Evolutionary conservation across 2,329 filamentous ascomycete genomes (phyloP), one percentile per base, ranked within the genome.

Genomic region (Monilinia laxa): DNA sequence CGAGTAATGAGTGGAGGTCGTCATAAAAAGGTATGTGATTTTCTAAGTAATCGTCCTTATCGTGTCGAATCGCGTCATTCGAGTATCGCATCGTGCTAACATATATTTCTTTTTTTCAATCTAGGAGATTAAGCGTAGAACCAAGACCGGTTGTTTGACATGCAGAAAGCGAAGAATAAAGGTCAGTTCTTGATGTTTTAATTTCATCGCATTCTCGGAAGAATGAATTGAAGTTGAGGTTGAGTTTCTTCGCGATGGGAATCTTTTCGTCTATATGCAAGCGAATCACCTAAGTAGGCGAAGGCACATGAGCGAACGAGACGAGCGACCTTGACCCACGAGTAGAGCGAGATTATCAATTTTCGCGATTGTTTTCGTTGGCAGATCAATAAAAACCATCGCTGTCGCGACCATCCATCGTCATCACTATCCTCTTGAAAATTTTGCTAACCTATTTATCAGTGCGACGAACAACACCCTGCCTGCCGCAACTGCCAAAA

Each of bases 391-490:
- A 52, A 60, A 52, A 38, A 10, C 18, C 51, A 52, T 65, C 47
- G 47, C 25, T 45, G 63, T 56, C 56, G 45, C 45, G 47, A 65
- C 23, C 63, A 60, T 52, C 63, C 40, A 6, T 40, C 63, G 18
- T n/a, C 51, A 53, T 60, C 63, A 53, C 25, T 53, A 51, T 65
- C 63, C 23, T 52, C 49, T 31, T 52, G 35, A 65, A 65, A 65
- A 60, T 56, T 65, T 31, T 65, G 38, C 63, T 65, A 65, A 65
- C 45, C 31, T 35, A 4, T 68, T 70, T 70, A 68, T 72, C 78
- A 97, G 95, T 99, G 95, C 81, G 95, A 98, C 85, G 95, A 99
- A 83, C 88, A 87, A 69, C 93, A 97, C 79, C 95, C 95, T 28
- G 88, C 90, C 68, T 99, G 95, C 83, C 89, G 92, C 80, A 92